These are phyloP conservation scores for Cryptosporidium sp. DNA, from an alignment of 169 alveolate species.

Conservation along the genomic window DNA sequence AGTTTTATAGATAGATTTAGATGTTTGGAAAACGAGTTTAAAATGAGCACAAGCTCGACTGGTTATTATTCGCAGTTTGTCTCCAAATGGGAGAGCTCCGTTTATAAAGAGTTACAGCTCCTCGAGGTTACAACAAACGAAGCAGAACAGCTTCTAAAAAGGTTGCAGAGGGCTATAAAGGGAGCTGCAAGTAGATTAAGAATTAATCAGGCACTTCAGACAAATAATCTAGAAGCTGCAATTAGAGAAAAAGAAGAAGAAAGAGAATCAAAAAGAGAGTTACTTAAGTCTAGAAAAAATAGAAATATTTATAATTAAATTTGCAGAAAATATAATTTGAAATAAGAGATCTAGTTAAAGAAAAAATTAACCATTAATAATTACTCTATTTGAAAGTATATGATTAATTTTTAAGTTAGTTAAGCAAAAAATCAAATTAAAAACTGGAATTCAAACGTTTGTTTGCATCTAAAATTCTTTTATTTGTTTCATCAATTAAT, in stretches of 20 bases:
- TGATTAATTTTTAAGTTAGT: too few species aligned
- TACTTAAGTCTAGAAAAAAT: slow-evolving; percentile 50
- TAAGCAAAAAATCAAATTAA: too few species aligned
- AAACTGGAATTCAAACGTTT: not conserved
- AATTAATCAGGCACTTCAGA: slow-evolving; percentile 44
- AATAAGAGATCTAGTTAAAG: not conserved
- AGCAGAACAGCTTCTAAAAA: slow-evolving; percentile 58
- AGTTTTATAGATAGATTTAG: slow-evolving; percentile 71
- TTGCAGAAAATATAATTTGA: not conserved
- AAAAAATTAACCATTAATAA: not conserved
- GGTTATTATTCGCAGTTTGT: slow-evolving; percentile 66
- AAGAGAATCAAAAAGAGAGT: slow-evolving; percentile 49
- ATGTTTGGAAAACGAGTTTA: slow-evolving; percentile 30
- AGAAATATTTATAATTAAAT: slow-evolving; percentile 9
- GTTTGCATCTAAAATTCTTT: not conserved
- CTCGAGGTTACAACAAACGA: slow-evolving; percentile 63
- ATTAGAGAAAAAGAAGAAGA: slow-evolving; percentile 75
- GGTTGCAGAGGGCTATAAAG: slow-evolving; percentile 49
- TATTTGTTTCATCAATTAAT: not conserved
- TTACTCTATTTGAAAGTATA: too few species aligned
- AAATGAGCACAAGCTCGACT: slow-evolving; percentile 26
- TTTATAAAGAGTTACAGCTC: slow-evolving; percentile 57
- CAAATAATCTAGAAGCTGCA: slow-evolving; percentile 65
- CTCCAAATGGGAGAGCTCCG: slow-evolving; percentile 40
- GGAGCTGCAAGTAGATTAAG: slow-evolving; percentile 55